Evolutionary conservation across 768 basidiomycete genomes (phyloP), one percentile per base, ranked within the genome.

Genomic region (Pulveroboletus sp.): DNA sequence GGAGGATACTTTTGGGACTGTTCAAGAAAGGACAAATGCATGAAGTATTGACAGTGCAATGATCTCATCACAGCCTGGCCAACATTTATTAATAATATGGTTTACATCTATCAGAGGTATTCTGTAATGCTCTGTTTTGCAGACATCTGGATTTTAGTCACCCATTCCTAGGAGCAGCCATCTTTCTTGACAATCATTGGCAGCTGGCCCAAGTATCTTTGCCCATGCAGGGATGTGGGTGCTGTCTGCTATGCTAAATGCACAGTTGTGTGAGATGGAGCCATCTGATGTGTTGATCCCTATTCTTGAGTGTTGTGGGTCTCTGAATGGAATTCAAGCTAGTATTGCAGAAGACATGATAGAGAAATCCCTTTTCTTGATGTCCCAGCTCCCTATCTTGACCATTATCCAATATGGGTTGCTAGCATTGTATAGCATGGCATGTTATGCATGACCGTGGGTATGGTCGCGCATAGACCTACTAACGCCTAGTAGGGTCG

Each of bases 351-450:
- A 80, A 46, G 74, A 67, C 14, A 60, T 69, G 12, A 52, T 64
- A 10, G 82, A 80, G 64, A 82, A 82, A 58, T 73, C 78, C 17
- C 82, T 81, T 2, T 85, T 87, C 12, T 65, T 90, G 53, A 69
- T 80, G 53, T 84, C 83, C 19, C 83, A 87, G 60, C 72, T 98
- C 24, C 95, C 95, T 6, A 61, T 91, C 29, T 63, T 87, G 55
- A 82, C 97, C 59, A 97, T 98, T 57, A 61, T 90, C 16, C 94
- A 97, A 69, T 97, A 97, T 66, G 90, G 90, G 17, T 70, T 93
- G 53, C 72, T 97, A 53, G 94, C 94, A 4, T 67, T 97, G 42
- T 93, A 97, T 62, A 82, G 83, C 33, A 91, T 87, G n/a, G n/a
- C n/a, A n/a, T n/a, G n/a, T n/a, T n/a, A n/a, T n/a, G n/a, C n/a